A percentile compares a stretch with the other conserved stretches of the same genome.
Evolutionary conservation across 805 yeast species (phyloP).

Genomic region (Nakazawaea sp.): DNA sequence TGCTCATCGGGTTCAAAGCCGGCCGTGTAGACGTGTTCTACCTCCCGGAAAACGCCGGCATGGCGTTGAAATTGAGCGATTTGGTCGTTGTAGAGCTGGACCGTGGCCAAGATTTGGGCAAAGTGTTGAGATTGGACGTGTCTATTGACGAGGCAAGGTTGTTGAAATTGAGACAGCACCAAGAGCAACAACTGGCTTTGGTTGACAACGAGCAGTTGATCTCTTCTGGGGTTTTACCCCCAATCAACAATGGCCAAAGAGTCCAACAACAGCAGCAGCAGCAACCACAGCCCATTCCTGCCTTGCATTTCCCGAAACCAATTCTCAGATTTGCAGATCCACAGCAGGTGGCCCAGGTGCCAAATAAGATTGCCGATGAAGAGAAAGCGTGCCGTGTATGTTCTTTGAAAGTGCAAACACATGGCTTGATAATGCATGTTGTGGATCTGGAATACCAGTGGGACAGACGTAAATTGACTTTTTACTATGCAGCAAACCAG

Average conservation of each 20-base stretch:
- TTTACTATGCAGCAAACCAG: slow-evolving; percentile 56
- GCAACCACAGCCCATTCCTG: slow-evolving; percentile 26
- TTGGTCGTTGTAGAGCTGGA: slow-evolving; percentile 82
- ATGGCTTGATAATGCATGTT: slow-evolving; percentile 46
- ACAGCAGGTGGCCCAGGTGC: slow-evolving; percentile 52
- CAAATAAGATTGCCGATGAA: slow-evolving; percentile 59
- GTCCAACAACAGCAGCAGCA: slow-evolving; percentile 11
- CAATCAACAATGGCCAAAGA: background rate
- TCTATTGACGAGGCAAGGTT: slow-evolving; percentile 61
- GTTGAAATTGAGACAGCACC: slow-evolving; percentile 57
- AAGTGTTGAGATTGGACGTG: slow-evolving; percentile 50
- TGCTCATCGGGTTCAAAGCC: slow-evolving; percentile 69
- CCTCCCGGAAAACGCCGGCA: slow-evolving; percentile 34
- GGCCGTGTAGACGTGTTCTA: slow-evolving; percentile 76
- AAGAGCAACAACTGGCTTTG: slow-evolving; percentile 65
- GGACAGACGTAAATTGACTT: slow-evolving; percentile 75
- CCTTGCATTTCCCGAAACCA: slow-evolving; percentile 61
- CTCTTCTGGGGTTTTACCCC: slow-evolving; percentile 3
- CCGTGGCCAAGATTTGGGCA: slow-evolving; percentile 72
- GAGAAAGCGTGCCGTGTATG: slow-evolving; percentile 61
- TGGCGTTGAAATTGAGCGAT: slow-evolving; percentile 44
- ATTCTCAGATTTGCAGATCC: slow-evolving; percentile 57
- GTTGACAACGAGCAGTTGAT: slow-evolving; percentile 29
- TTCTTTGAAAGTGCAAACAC: slow-evolving; percentile 45
- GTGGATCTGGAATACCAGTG: slow-evolving; percentile 82